phyloP scores from a whole-genome alignment of 2,329 filamentous ascomycete genomes.

The Fusarium penzigii region DNA sequence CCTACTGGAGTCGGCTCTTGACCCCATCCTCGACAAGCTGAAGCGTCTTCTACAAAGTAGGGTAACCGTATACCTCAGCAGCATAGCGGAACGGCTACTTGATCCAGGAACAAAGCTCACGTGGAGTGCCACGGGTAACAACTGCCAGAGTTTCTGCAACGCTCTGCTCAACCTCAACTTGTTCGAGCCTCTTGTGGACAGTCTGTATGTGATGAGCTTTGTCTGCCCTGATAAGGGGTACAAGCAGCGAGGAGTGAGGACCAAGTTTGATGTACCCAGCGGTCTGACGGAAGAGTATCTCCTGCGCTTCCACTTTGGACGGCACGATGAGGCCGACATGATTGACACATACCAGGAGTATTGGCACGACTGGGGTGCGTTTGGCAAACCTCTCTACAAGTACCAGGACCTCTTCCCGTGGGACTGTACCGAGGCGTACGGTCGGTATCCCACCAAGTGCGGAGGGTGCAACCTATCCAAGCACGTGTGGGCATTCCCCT shows the following conservation, averaged over 20 bases:
- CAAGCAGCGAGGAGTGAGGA: conserved; percentile 24
- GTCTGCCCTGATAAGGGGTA: conserved; percentile 34
- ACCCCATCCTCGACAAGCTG: conserved; percentile 19
- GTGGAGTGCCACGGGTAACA: conserved; percentile 37
- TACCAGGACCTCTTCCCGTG: conserved; percentile 47
- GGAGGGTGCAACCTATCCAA: conserved; percentile 44
- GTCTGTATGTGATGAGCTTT: conserved; percentile 43
- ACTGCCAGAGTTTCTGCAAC: conserved; percentile 42
- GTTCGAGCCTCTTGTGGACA: conserved; percentile 30
- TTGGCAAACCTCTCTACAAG: conserved; percentile 39
- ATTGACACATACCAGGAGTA: conserved; percentile 46
- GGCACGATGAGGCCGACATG: conserved; percentile 43
- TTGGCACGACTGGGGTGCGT: conserved; percentile 48
- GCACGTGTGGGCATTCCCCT: conserved; percentile 47
- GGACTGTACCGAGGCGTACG: conserved; percentile 49
- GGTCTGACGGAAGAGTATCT: conserved; percentile 47
- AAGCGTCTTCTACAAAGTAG: conserved; percentile 24
- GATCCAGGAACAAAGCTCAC: conserved; percentile 26
- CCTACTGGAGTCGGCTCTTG: conserved; percentile 13
- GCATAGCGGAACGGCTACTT: conserved; percentile 32
- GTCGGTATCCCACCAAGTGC: conserved; percentile 38
- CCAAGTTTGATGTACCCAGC: conserved; percentile 40
- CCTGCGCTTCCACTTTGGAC: conserved; percentile 39
- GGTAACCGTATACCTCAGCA: conserved; percentile 33
- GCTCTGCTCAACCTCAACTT: conserved; percentile 33